A percentile compares a stretch with the other conserved stretches of the same genome.
These are phyloP conservation scores for Solanum virginianum DNA, from an alignment of 257 asterid genomes.

Conservation along the genomic window DNA sequence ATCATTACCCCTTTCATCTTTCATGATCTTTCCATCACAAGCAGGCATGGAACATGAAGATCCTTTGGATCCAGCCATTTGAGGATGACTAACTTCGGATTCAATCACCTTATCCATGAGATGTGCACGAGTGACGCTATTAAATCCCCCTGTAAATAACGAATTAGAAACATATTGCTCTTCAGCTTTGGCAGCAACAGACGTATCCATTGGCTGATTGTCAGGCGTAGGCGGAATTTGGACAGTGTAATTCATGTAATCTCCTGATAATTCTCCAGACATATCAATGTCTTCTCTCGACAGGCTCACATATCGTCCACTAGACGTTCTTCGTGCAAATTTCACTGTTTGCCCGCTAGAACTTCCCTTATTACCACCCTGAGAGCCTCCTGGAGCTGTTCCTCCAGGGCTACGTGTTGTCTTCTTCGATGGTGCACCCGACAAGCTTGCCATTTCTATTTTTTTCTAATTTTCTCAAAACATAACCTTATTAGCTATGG, in stretches of 20 bases:
- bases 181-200: constrained; percentile 72
- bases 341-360: constrained; percentile 54
- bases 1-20: constrained; percentile 69
- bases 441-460: constrained; percentile 27
- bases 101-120: constrained; percentile 93
- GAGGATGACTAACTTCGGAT: constrained; percentile 68
- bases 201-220: constrained; percentile 65
- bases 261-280: constrained; percentile 52
- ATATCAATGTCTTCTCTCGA: constrained; percentile 69
- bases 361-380: constrained; percentile 1
- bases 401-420: constrained; percentile 16
- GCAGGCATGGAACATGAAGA: constrained; percentile 67
- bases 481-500: background rate
- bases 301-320: constrained; percentile 67
- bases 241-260: constrained; percentile 68
- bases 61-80: constrained; percentile 84
- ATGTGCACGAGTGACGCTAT: constrained; percentile 84
- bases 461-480: background rate
- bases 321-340: constrained; percentile 71
- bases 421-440: constrained; percentile 51
- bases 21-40: constrained; percentile 81
- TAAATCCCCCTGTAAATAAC: constrained; percentile 72
- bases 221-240: constrained; percentile 90
- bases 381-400: constrained; percentile 10
- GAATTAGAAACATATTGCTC: constrained; percentile 86